These are phyloP conservation scores for Cladosporium sp. DNA, from an alignment of 2,329 filamentous ascomycete species.

Conservation along the genomic window DNA sequence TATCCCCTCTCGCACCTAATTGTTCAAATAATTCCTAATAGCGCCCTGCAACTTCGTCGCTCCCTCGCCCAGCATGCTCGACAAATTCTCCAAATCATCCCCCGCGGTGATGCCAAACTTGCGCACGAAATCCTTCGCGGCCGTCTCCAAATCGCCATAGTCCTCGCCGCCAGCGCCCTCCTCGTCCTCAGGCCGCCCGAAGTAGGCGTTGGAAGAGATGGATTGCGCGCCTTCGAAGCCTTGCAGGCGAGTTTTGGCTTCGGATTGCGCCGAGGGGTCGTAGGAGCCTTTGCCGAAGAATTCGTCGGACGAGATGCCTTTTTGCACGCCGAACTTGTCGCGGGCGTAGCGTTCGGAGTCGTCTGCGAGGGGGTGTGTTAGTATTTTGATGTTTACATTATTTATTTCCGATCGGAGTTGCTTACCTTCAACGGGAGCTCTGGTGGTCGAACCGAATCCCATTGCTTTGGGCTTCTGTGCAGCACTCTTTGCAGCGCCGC, in stretches of 20 bases:
- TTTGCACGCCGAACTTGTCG: constrained; percentile 84
- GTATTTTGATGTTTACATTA: background rate
- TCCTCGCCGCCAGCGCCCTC: constrained; percentile 57
- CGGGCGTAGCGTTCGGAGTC: constrained; percentile 72
- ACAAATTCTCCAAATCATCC: constrained; percentile 90
- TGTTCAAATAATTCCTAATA: constrained; percentile 33
- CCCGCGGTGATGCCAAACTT: constrained; percentile 93
- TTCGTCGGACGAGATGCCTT: constrained; percentile 95
- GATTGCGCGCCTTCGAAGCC: constrained; percentile 88
- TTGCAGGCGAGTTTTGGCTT: constrained; percentile 81
- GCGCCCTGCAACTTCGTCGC: constrained; percentile 74
- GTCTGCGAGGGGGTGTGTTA: background rate
- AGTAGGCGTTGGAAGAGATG: constrained; percentile 97
- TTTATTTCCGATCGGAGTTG: too few relatives aligned
- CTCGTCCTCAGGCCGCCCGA: constrained; percentile 76
- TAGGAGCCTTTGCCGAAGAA: constrained; percentile 91
- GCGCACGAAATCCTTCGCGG: constrained; percentile 91
- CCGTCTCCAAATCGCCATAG: constrained; percentile 87
- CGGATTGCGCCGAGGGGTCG: constrained; percentile 72
- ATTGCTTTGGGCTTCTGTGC: constrained; percentile 65
- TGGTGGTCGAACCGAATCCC: constrained; percentile 71
- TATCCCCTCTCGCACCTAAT: too few relatives aligned
- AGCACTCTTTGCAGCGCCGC: constrained; percentile 49
- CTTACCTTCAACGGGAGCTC: constrained; percentile 62
- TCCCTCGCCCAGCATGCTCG: constrained; percentile 76